Conservation (phyloP, 495 filamentous ascomycete genomes). For the Penicillium desertorum region DNA sequence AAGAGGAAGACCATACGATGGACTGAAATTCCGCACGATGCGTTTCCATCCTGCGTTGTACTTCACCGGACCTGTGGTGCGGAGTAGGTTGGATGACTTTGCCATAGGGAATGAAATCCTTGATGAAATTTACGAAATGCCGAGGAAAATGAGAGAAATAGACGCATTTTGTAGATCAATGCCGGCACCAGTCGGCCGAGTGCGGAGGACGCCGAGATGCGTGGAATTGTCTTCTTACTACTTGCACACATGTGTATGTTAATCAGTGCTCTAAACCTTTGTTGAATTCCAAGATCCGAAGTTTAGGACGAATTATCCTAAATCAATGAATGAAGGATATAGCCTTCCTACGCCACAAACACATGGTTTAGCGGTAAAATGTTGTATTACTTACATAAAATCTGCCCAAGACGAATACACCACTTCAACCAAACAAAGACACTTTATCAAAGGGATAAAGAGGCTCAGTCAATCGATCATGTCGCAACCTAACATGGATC, state of each 20-base stretch:
- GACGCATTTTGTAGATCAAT: neutral
- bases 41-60: constrained; percentile 43
- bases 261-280: neutral
- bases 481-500: too few relatives aligned
- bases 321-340: too few relatives aligned
- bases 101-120: neutral
- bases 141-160: neutral
- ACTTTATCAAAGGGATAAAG: too few relatives aligned
- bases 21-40: constrained; percentile 49
- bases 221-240: neutral
- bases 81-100: neutral
- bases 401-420: too few relatives aligned
- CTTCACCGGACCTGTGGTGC: constrained; percentile 12
- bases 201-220: neutral
- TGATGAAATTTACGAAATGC: neutral
- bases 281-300: too few relatives aligned
- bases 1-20: constrained; percentile 35
- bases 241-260: neutral
- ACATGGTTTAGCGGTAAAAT: too few relatives aligned
- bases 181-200: neutral
- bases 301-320: neutral
- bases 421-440: too few relatives aligned
- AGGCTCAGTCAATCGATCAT: too few relatives aligned
- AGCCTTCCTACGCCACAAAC: too few relatives aligned
- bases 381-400: too few relatives aligned